Evolutionary conservation across 2,329 filamentous ascomycete genomes (phyloP).

Genomic region (Fusarium brevicatenulatum): DNA sequence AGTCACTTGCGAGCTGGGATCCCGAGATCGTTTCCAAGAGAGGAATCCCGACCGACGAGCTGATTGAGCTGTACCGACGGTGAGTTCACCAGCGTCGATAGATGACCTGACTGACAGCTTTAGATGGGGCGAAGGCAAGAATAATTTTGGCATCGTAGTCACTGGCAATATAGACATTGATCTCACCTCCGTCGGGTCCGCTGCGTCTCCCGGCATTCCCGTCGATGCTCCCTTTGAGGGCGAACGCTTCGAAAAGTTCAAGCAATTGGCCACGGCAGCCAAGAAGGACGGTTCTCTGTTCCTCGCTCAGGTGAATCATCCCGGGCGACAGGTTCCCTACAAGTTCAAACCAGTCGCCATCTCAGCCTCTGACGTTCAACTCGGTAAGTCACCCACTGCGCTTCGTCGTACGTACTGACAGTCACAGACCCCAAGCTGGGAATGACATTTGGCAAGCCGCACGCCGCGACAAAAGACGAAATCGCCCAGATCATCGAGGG

Average conservation of each 20-base stretch:
- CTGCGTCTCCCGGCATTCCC: conserved; percentile 69
- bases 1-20: conserved; percentile 70
- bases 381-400: conserved; percentile 19
- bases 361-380: conserved; percentile 55
- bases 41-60: conserved; percentile 52
- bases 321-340: conserved; percentile 56
- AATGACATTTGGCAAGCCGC: conserved; percentile 58
- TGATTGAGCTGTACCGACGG: conserved; percentile 65
- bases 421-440: conserved; percentile 38
- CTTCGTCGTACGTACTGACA: not conserved
- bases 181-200: conserved; percentile 64
- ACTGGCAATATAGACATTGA: conserved; percentile 74
- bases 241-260: conserved; percentile 70
- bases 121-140: conserved; percentile 59
- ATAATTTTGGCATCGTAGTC: conserved; percentile 64
- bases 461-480: conserved; percentile 63
- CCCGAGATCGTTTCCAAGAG: conserved; percentile 61
- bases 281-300: conserved; percentile 70
- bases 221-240: conserved; percentile 60
- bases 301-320: conserved; percentile 65
- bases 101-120: not conserved
- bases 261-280: conserved; percentile 61
- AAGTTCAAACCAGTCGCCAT: conserved; percentile 51
- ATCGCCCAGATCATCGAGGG: conserved; percentile 67
- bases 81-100: conserved; percentile 55